Evolutionary conservation across 2,329 filamentous ascomycete species (phyloP).

Genomic region (Colletotrichum tropicicola): DNA sequence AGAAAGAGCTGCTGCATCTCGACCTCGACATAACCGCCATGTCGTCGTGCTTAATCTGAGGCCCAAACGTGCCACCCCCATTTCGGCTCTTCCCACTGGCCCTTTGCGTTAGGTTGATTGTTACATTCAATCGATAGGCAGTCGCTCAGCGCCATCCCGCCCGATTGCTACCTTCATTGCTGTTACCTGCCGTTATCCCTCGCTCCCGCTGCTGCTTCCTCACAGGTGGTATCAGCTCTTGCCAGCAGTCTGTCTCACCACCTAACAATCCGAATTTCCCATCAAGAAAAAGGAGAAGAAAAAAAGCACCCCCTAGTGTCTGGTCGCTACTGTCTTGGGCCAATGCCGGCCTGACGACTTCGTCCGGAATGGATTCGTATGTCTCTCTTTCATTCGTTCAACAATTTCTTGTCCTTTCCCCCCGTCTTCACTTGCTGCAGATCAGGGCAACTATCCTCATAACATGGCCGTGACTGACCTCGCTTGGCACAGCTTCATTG

Average conservation of each 20-base stretch:
- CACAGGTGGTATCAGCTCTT: background rate
- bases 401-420: background rate
- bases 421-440: background rate
- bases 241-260: constrained; percentile 10
- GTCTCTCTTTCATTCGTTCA: constrained; percentile 15
- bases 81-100: background rate
- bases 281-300: too few species aligned
- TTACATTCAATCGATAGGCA: background rate
- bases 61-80: background rate
- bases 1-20: background rate
- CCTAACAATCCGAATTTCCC: background rate
- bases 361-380: constrained; percentile 22
- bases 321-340: constrained; percentile 2
- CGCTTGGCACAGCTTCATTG: constrained; percentile 56
- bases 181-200: background rate
- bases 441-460: background rate
- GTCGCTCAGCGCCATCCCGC: background rate
- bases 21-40: constrained; percentile 19
- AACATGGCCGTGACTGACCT: constrained; percentile 26
- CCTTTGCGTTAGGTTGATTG: too few species aligned
- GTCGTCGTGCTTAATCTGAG: constrained; percentile 15
- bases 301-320: too few species aligned
- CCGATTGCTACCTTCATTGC: too few species aligned
- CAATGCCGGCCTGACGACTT: background rate
- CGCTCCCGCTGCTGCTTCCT: background rate